Evolutionary conservation across 441 rosid species (phyloP).

Genomic region (Biscutella laevigata): DNA sequence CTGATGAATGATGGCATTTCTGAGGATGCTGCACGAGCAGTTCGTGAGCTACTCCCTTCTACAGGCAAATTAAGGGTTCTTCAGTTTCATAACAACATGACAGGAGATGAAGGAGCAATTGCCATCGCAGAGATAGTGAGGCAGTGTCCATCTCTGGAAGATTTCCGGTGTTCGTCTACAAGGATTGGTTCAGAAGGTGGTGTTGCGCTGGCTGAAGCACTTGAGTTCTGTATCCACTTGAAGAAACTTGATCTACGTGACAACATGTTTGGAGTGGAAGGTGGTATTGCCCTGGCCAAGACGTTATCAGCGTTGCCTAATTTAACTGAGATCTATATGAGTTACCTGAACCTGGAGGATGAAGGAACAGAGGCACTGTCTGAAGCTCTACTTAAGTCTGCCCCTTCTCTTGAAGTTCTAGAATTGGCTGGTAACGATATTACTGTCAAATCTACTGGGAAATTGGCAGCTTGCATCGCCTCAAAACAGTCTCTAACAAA

Average conservation of each 20-base stretch:
- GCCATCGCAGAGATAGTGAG: conserved; percentile 48
- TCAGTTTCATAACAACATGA: conserved; percentile 67
- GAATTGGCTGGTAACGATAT: conserved; percentile 66
- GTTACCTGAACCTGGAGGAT: conserved; percentile 58
- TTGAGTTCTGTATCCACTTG: conserved; percentile 32
- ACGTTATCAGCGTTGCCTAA: conserved; percentile 30
- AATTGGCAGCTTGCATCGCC: conserved; percentile 42
- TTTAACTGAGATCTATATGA: conserved; percentile 44
- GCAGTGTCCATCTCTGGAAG: conserved; percentile 38
- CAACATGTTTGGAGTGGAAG: conserved; percentile 66
- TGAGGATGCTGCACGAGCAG: conserved; percentile 58
- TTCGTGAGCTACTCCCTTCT: conserved; percentile 52
- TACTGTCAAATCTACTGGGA: conserved; percentile 34
- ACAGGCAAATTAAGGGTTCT: conserved; percentile 43
- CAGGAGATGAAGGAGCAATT: conserved; percentile 58
- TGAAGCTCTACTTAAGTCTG: conserved; percentile 36
- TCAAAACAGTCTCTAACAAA: conserved; percentile 40
- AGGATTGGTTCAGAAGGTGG: conserved; percentile 63
- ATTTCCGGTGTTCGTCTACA: conserved; percentile 52
- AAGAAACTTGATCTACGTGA: conserved; percentile 64
- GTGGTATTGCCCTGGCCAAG: conserved; percentile 46
- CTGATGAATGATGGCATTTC: conserved; percentile 61
- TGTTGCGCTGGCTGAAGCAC: conserved; percentile 50
- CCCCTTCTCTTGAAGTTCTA: conserved; percentile 44
- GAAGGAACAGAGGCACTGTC: conserved; percentile 47